A percentile compares a stretch with the other conserved stretches of the same genome.
These are phyloP conservation scores for Coemansia umbellata DNA, from an alignment of 192 early-diverging fungal genomes.

Conservation along the genomic window DNA sequence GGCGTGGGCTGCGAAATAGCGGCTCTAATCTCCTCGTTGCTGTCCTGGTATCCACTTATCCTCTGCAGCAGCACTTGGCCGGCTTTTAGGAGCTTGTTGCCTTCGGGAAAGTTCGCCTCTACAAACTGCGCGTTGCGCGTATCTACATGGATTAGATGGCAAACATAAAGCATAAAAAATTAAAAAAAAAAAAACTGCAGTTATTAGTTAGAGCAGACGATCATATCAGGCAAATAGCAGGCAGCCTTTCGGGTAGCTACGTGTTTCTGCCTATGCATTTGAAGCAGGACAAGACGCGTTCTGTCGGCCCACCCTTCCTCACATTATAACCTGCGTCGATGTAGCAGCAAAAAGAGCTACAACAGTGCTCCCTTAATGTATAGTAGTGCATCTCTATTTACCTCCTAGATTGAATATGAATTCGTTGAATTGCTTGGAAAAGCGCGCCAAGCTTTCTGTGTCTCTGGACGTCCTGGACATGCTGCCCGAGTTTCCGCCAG, in stretches of 20 bases:
- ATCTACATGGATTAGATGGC: conserved; percentile 10
- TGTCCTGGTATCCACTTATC: conserved; percentile 33
- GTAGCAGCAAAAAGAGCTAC: too few species aligned
- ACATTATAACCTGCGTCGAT: too few species aligned
- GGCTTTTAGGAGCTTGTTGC: conserved; percentile 14
- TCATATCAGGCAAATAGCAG: too few species aligned
- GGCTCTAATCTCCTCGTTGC: conserved; percentile 44
- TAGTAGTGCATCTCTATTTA: too few species aligned
- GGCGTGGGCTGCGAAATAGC: conserved; percentile 82
- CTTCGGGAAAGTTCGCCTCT: conserved; percentile 28
- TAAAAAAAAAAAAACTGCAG: neutral
- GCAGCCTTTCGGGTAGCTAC: too few species aligned
- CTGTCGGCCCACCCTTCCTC: too few species aligned
- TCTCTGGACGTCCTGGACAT: conserved; percentile 15
- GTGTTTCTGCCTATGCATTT: too few species aligned
- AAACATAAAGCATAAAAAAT: neutral
- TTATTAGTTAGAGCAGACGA: too few species aligned
- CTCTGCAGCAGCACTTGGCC: conserved; percentile 32
- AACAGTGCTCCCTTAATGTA: too few species aligned
- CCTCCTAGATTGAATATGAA: conserved; percentile 50
- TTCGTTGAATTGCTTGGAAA: conserved; percentile 48
- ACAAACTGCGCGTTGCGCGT: conserved; percentile 24
- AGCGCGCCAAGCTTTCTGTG: conserved; percentile 27
- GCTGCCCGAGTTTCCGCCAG: conserved; percentile 10
- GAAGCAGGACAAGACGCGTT: too few species aligned